Conservation (phyloP, 1,284 basidiomycete genomes). For the Schizophyllum amplum region DNA sequence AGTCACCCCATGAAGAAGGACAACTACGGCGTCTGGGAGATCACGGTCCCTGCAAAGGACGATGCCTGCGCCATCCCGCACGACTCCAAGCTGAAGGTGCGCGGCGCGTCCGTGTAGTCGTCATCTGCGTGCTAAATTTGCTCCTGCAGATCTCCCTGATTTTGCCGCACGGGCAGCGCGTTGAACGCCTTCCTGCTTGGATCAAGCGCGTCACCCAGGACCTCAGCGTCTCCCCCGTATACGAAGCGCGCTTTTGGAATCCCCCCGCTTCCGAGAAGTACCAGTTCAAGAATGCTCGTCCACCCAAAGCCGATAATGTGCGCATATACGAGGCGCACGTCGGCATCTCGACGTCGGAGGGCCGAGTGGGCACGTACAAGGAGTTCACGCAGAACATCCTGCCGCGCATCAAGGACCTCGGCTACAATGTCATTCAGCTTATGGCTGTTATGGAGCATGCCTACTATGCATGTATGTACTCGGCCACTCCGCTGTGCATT, state of each 20-base stretch:
- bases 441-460: conserved; percentile 99
- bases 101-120: not conserved
- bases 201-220: conserved; percentile 95
- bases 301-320: conserved; percentile 60
- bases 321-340: conserved; percentile 98
- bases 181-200: conserved; percentile 93
- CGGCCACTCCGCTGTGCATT: conserved; percentile 3
- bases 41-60: conserved; percentile 64
- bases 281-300: conserved; percentile 75
- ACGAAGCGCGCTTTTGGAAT: conserved; percentile 99
- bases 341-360: conserved; percentile 89
- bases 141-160: conserved; percentile 82
- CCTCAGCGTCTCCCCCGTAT: conserved; percentile 80
- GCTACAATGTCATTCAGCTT: conserved; percentile 95
- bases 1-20: conserved; percentile 84
- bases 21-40: conserved; percentile 91
- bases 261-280: conserved; percentile 70
- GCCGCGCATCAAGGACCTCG: conserved; percentile 83
- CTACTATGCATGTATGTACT: conserved; percentile 86
- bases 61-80: conserved; percentile 86
- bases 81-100: conserved; percentile 87
- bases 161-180: conserved; percentile 63
- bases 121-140: not conserved
- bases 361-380: conserved; percentile 88
- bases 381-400: conserved; percentile 87